Percentiles rank a stretch among this genome's conserved stretches.
These are phyloP conservation scores for Cercospora nicotianae DNA, from an alignment of 2,329 filamentous ascomycete genomes.

Conservation along the genomic window DNA sequence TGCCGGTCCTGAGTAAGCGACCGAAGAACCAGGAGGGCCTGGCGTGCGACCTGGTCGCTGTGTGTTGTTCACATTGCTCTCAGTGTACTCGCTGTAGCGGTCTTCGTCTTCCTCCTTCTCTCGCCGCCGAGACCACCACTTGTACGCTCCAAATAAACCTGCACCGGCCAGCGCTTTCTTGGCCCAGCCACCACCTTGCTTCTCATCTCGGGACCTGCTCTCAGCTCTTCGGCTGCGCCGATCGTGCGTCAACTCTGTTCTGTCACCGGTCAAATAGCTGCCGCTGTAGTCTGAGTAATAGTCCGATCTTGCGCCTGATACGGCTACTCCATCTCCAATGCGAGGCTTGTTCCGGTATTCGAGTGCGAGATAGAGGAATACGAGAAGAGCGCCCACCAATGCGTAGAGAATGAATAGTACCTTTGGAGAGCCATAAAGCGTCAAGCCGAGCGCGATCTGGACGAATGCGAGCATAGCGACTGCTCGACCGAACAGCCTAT, in stretches of 20 bases:
- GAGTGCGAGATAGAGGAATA: constrained; percentile 76
- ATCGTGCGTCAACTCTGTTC: constrained; percentile 55
- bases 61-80: constrained; percentile 13
- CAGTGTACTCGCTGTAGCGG: constrained; percentile 15
- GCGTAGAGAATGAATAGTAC: constrained; percentile 83
- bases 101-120: constrained; percentile 24
- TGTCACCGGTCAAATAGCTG: constrained; percentile 50
- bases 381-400: constrained; percentile 70
- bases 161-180: constrained; percentile 54
- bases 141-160: constrained; percentile 58
- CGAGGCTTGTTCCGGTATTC: constrained; percentile 54
- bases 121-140: constrained; percentile 54
- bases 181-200: constrained; percentile 38
- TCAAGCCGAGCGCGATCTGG: constrained; percentile 85
- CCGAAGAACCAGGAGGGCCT: constrained; percentile 22
- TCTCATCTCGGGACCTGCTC: constrained; percentile 10
- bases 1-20: constrained; percentile 17
- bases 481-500: constrained; percentile 81
- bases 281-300: constrained; percentile 34
- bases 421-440: constrained; percentile 86
- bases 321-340: constrained; percentile 40
- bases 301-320: constrained; percentile 27
- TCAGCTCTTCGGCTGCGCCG: constrained; percentile 31
- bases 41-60: constrained; percentile 21
- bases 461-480: constrained; percentile 79